A percentile compares a stretch with the other conserved stretches of the same genome.
phyloP scores from a whole-genome alignment of 768 basidiomycete species.

The Psilocybe tampanensis region DNA sequence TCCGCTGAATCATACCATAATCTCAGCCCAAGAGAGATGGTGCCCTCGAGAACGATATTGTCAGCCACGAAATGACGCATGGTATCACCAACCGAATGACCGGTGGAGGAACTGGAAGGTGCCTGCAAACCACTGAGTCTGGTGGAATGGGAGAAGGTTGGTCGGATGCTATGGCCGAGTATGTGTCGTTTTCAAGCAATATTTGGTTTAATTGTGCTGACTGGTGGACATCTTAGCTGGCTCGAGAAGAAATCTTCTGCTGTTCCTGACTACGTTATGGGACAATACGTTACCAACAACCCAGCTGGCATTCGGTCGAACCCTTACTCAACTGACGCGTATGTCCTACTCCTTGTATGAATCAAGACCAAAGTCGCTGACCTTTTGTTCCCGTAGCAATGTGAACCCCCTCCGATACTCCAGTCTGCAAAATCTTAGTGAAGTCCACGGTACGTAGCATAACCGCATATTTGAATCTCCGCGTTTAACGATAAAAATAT shows the following conservation, averaged over 20 bases:
- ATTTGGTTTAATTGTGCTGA: not conserved
- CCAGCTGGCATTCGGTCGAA: constrained; percentile 51
- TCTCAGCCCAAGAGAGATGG: constrained; percentile 37
- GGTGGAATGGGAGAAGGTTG: constrained; percentile 66
- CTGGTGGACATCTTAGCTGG: constrained; percentile 6
- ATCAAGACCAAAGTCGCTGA: no score
- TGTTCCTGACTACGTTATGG: constrained; percentile 38
- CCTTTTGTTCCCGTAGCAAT: not conserved
- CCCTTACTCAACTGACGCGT: constrained; percentile 54
- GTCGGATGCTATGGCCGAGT: constrained; percentile 48
- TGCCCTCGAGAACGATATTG: constrained; percentile 41
- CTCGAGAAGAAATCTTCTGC: constrained; percentile 33
- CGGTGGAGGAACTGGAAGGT: constrained; percentile 51
- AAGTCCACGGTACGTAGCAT: constrained; percentile 41
- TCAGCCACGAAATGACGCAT: constrained; percentile 50
- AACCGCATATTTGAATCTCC: not conserved
- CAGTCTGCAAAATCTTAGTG: constrained; percentile 23
- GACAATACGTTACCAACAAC: constrained; percentile 52
- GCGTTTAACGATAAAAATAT: no score
- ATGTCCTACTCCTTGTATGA: not conserved
- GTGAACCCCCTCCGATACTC: not conserved
- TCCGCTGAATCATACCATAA: not conserved
- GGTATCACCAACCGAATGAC: constrained; percentile 46
- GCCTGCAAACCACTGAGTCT: constrained; percentile 58
- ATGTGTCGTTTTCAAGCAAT: not conserved